Evolutionary conservation across 352 stramenopile species (phyloP), one percentile per base, ranked within the genome.

Genomic region (Phytophthora colocasiae): DNA sequence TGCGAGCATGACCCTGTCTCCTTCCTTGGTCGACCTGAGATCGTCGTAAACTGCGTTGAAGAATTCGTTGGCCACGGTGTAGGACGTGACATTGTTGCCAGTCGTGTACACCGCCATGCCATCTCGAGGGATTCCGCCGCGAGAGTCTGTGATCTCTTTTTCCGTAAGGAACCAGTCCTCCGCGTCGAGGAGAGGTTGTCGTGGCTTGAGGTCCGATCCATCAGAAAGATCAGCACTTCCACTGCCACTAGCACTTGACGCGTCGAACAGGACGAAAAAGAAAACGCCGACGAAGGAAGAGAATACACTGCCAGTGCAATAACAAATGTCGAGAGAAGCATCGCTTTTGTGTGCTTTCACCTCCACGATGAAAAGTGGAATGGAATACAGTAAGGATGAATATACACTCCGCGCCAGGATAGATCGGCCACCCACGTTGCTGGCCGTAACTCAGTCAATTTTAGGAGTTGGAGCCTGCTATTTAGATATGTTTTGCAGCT

Each of bases 101-200:
- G 44, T 49, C 0, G 76, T 75, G 34, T 56, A 76, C 5, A 77
- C 52, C 0, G 52, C 44, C 43, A 91, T 54, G 4, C 58, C 71
- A 22, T 75, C 58, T n/a, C 82, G 69, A 6, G 74, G 58, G 27
- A 84, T 58, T 9, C 80, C 82, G 32, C 70, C 68, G 6, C 82
- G 73, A 8, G 80, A 72, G 4, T 26, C 58, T 3, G 66, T 77
- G 46, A 91, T 81, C 58, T 91, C 82, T 8, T 74, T 32, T 11
- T 76, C 65, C 0, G 54, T 83, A 4, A 91, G 63, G 50, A 91
- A 89, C 82, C 82, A 91, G 19, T 75, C 67, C 4, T 69, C 45
- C 6, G 80, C 58, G 19, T 80, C 61, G 9, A 89, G 58, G 15
- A 73, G 32, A 11, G 82, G 82, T 34, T 91, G 82, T 17, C 52